These are phyloP conservation scores for Fusarium phyllophilum DNA, from an alignment of 2,329 filamentous ascomycete species.

Conservation along the genomic window DNA sequence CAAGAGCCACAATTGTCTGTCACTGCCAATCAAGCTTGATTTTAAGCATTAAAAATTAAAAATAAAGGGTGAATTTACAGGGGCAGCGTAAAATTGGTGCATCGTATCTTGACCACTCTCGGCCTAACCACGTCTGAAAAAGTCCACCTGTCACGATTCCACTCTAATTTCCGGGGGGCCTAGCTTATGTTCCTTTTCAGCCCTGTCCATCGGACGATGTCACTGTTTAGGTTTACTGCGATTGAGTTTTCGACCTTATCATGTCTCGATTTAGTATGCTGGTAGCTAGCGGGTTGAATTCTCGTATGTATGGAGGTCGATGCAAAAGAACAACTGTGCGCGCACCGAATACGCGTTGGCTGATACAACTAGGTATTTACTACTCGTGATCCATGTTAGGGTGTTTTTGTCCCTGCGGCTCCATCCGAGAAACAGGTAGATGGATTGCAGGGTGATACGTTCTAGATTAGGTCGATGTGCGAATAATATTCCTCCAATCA, in stretches of 20 bases:
- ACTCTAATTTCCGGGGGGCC: conserved; percentile 22
- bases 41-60: conserved; percentile 22
- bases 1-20: not conserved
- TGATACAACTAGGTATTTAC: not conserved
- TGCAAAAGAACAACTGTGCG: not conserved
- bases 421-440: not conserved
- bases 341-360: not conserved
- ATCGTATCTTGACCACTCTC: not conserved
- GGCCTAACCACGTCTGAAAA: not conserved
- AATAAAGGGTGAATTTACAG: not conserved
- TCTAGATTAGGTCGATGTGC: not conserved
- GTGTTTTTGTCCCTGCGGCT: not conserved
- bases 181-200: not conserved
- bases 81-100: not conserved
- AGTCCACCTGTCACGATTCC: conserved; percentile 5
- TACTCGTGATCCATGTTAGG: not conserved
- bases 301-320: not conserved
- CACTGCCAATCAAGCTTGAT: conserved; percentile 29
- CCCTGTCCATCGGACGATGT: not conserved
- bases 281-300: not conserved
- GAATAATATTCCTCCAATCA: conserved; percentile 26
- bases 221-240: not conserved
- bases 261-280: not conserved
- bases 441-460: not conserved
- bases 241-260: not conserved